These are phyloP conservation scores for Aleurites moluccanus DNA, from an alignment of 441 rosid genomes.

Conservation along the genomic window DNA sequence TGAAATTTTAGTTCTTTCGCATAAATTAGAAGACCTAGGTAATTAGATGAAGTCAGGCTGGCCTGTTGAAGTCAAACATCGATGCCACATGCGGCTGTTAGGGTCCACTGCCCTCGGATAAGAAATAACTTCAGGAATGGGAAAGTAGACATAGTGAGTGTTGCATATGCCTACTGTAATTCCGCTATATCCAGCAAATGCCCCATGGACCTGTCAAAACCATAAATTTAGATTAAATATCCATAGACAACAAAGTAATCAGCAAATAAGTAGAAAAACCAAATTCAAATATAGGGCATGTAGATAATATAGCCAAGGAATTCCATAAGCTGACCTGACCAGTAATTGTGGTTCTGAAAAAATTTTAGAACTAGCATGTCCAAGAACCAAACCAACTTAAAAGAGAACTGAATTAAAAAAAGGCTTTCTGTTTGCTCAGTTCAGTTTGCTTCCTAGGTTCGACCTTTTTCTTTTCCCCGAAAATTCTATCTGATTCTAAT, in stretches of 20 bases:
- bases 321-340: too few species aligned
- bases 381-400: neutral
- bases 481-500: too few species aligned
- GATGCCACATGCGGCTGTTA: slow-evolving; percentile 99
- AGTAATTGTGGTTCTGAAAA: neutral
- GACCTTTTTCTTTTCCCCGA: neutral
- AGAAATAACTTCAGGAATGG: slow-evolving; percentile 84
- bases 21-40: slow-evolving; percentile 22
- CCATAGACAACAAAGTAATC: neutral
- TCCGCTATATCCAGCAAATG: slow-evolving; percentile 95
- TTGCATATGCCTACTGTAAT: slow-evolving; percentile 90
- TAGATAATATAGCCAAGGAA: neutral
- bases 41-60: slow-evolving; percentile 83
- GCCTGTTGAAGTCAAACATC: slow-evolving; percentile 94
- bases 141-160: slow-evolving; percentile 89
- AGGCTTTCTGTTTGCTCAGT: neutral
- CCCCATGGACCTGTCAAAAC: slow-evolving; percentile 85
- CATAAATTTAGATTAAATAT: neutral
- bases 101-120: slow-evolving; percentile 86
- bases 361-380: too few species aligned
- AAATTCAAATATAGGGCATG: neutral
- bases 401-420: neutral
- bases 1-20: neutral
- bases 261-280: neutral
- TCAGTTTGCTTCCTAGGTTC: neutral